Evolutionary conservation across 106 monocot genomes (phyloP).

Genomic region (Dendrobium chrysotoxum): DNA sequence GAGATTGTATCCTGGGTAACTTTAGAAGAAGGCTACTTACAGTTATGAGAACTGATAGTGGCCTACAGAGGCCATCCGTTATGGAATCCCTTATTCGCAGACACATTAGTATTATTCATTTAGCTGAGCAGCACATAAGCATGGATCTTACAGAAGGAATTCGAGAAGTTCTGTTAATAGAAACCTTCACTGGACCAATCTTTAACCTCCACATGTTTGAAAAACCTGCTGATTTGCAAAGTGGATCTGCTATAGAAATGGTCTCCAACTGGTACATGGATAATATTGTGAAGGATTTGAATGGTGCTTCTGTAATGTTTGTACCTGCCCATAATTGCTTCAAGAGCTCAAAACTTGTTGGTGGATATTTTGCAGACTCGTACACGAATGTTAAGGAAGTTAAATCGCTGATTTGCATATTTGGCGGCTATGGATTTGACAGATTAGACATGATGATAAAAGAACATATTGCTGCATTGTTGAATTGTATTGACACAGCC

Average conservation of each 20-base stretch:
- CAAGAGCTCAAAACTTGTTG: slow-evolving; percentile 58
- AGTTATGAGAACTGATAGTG: slow-evolving; percentile 60
- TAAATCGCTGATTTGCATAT: slow-evolving; percentile 60
- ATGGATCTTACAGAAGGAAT: slow-evolving; percentile 95
- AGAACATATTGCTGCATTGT: slow-evolving; percentile 62
- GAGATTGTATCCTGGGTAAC: slow-evolving; percentile 88
- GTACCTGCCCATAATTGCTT: slow-evolving; percentile 54
- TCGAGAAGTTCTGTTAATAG: slow-evolving; percentile 67
- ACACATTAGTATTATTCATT: slow-evolving; percentile 74
- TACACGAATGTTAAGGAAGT: slow-evolving; percentile 62
- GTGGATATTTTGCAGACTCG: slow-evolving; percentile 62
- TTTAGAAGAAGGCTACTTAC: slow-evolving; percentile 75
- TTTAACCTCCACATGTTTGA: slow-evolving; percentile 54
- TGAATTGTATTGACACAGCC: slow-evolving; percentile 76
- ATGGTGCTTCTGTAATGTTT: slow-evolving; percentile 51
- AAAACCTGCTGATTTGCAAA: slow-evolving; percentile 27
- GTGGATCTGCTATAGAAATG: slow-evolving; percentile 63
- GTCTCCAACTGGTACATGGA: slow-evolving; percentile 85
- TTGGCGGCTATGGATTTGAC: slow-evolving; percentile 93
- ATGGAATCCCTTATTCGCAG: slow-evolving; percentile 71
- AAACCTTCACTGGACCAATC: slow-evolving; percentile 61
- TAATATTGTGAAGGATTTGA: slow-evolving; percentile 72
- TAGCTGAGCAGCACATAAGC: slow-evolving; percentile 92
- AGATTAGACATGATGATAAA: slow-evolving; percentile 53
- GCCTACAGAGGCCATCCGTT: slow-evolving; percentile 78